Conservation (phyloP, 1,139 yeast species). For the Meyerozyma sp. region DNA sequence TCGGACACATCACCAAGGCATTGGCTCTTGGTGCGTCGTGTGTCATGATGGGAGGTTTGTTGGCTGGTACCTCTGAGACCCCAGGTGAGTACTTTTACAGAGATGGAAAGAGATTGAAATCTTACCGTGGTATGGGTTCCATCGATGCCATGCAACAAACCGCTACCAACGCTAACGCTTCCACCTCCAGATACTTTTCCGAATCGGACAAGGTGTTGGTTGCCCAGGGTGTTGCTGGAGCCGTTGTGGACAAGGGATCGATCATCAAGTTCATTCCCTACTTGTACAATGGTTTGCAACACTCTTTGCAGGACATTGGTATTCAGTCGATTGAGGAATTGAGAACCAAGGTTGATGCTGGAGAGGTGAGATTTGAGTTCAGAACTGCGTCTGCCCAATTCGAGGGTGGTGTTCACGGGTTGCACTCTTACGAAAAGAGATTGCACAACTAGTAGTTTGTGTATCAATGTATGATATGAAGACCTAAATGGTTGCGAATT, state of each 20-base stretch:
- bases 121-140: conserved; percentile 99
- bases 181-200: conserved; percentile 96
- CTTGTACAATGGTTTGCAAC: conserved; percentile 93
- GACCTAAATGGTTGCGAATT: not conserved
- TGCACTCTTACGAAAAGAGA: conserved; percentile 96
- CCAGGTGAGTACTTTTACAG: conserved; percentile 98
- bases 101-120: conserved; percentile 95
- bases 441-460: conserved; percentile 60
- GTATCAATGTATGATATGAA: not conserved
- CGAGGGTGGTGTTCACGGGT: conserved; percentile 97
- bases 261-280: conserved; percentile 90
- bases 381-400: conserved; percentile 98
- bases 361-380: conserved; percentile 86
- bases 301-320: conserved; percentile 98
- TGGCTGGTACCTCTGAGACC: conserved; percentile 97
- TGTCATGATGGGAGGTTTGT: conserved; percentile 99
- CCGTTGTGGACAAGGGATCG: conserved; percentile 96
- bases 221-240: conserved; percentile 98
- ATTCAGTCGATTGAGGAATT: conserved; percentile 60
- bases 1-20: conserved; percentile 97
- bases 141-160: conserved; percentile 99
- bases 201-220: conserved; percentile 93
- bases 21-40: conserved; percentile 94
- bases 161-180: conserved; percentile 82
- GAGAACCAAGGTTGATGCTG: conserved; percentile 58